Conservation (phyloP, 441 rosid species). For the Biscutella auriculata region DNA sequence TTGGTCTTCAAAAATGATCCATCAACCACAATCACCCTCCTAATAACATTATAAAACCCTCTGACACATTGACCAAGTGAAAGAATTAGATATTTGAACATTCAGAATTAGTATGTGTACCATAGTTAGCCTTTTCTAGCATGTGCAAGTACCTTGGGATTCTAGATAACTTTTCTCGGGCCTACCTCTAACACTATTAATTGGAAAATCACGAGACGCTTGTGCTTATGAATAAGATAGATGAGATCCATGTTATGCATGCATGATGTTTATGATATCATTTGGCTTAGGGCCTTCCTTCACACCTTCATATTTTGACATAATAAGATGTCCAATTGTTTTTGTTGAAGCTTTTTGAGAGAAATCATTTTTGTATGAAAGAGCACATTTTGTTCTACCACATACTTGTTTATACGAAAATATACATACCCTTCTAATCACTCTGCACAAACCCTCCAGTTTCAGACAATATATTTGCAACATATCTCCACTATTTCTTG, state of each 20-base stretch:
- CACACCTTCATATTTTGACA: background rate
- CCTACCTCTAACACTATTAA: background rate
- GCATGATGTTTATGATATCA: background rate
- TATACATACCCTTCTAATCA: background rate
- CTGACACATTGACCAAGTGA: too few species aligned
- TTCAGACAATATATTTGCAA: background rate
- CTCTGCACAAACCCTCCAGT: background rate
- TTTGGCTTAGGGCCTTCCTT: background rate
- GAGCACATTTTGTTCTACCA: too few species aligned
- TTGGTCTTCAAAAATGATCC: too few species aligned
- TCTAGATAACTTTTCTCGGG: background rate
- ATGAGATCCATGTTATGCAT: background rate
- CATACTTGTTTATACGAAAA: background rate
- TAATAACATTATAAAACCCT: too few species aligned
- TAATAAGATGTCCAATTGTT: background rate
- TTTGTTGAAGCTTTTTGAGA: background rate
- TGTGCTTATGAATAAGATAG: background rate
- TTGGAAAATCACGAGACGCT: too few species aligned
- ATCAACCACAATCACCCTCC: too few species aligned
- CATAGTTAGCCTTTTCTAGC: too few species aligned
- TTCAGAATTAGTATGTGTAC: too few species aligned
- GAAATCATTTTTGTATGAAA: background rate
- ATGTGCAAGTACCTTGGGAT: background rate
- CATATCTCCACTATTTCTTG: background rate
- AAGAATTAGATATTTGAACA: too few species aligned